Evolutionary conservation across 108 stramenopile species (phyloP), one percentile per base, ranked within the genome.

Genomic region (Ochromonas danica): DNA sequence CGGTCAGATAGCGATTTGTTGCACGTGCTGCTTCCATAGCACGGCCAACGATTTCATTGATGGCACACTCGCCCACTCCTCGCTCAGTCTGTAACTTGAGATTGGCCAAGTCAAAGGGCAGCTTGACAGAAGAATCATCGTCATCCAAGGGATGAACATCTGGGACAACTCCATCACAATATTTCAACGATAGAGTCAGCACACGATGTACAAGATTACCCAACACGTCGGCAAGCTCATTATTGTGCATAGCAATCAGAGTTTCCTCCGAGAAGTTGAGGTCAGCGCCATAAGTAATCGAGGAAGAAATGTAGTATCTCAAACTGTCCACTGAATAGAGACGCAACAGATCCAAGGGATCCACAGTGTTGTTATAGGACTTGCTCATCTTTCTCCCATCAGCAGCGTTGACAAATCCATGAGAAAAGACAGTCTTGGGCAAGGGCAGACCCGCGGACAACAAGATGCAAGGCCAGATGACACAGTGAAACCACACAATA

Each of bases 401-500:
- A 75, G 40, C 6, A 45, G 25, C 72, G 31, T 75, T 75, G 40
- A 75, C 72, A 36, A 75, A 97, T 35, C 95, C 98, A 79, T 98
- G 98, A 36, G 94, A 95, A 89, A 94, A 94, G 25, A 98, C 71
- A n/a, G 89, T 80, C 78, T 89, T 90, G 1, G 98, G 98, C 31
- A 92, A 79, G 17, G 94, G 92, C n/a, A 98, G 75, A 33, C 88
- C 95, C 25, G 95, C 96, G 30, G 94, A 93, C 91, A 96, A 89
- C n/a, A 98, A 87, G 40, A 97, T 89, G 39, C 96, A 96, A 1
- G 98, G 98, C 98, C 98, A 98, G 85, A 96, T 97, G 1, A 98
- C 94, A 39, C 95, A 86, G 86, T 98, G 98, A 81, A 98, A 98
- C 39, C 95, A 85, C 42, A 97, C 83, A 83, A 98, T 98, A 86